These are phyloP conservation scores for Penicillium psychrofluorescens DNA, from an alignment of 495 filamentous ascomycete genomes.

Conservation along the genomic window DNA sequence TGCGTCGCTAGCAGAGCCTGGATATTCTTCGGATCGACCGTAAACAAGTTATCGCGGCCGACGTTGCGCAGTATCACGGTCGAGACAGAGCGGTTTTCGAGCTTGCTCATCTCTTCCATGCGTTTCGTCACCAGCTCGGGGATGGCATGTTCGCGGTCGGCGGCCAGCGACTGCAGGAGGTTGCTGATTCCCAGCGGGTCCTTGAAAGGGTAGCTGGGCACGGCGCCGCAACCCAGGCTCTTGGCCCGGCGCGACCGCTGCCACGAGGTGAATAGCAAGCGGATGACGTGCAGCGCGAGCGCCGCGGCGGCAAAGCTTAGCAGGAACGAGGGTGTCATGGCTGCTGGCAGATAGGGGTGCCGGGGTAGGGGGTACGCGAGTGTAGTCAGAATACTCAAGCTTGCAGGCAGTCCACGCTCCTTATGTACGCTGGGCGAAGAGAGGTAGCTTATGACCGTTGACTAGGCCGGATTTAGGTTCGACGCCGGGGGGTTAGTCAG, in stretches of 20 bases:
- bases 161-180: constrained; percentile 16
- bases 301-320: constrained; percentile 19
- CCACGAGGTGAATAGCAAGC: constrained; percentile 14
- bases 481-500: too few relatives aligned
- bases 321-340: constrained; percentile 14
- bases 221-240: constrained; percentile 18
- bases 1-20: constrained; percentile 48
- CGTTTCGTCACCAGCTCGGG: constrained; percentile 18
- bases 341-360: background rate
- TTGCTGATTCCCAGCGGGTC: constrained; percentile 24
- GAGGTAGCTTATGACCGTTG: too few relatives aligned
- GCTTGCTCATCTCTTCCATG: constrained; percentile 11
- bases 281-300: constrained; percentile 19
- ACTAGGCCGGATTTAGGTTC: too few relatives aligned
- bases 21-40: constrained; percentile 48
- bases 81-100: constrained; percentile 21
- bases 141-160: constrained; percentile 20
- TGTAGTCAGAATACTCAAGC: too few relatives aligned
- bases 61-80: constrained; percentile 21
- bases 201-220: constrained; percentile 23
- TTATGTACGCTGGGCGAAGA: too few relatives aligned
- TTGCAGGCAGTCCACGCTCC: too few relatives aligned
- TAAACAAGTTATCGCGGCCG: constrained; percentile 26
- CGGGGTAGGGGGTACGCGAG: too few relatives aligned
- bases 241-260: constrained; percentile 23